Evolutionary conservation across 352 stramenopile genomes (phyloP).

Genomic region (Globisporangium apiculatum): DNA sequence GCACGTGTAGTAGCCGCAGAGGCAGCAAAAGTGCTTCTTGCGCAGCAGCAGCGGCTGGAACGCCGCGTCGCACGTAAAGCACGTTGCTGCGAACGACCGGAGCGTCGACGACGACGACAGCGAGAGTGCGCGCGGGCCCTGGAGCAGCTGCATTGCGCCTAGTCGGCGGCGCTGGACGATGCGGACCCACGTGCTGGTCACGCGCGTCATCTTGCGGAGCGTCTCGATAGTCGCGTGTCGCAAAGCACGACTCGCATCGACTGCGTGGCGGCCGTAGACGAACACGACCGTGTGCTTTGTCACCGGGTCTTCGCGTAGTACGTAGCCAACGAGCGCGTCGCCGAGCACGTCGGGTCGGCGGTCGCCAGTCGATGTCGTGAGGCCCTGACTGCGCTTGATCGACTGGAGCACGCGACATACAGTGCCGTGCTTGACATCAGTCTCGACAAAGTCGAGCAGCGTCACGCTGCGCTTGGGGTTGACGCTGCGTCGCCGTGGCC

Average conservation of each 20-base stretch:
- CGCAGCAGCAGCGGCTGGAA: slow-evolving; percentile 14
- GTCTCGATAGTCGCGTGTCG: slow-evolving; percentile 7
- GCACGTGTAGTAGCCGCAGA: slow-evolving; percentile 37
- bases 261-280: slow-evolving; percentile 8
- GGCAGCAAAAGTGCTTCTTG: slow-evolving; percentile 29
- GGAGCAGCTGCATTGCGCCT: slow-evolving; percentile 9
- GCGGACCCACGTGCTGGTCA: slow-evolving; percentile 12
- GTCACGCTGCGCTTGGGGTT: slow-evolving; percentile 10
- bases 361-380: slow-evolving; percentile 2
- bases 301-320: slow-evolving; percentile 17
- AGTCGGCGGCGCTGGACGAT: slow-evolving; percentile 19
- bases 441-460: slow-evolving; percentile 21
- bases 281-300: slow-evolving; percentile 18
- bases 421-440: slow-evolving; percentile 8
- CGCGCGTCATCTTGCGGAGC: slow-evolving; percentile 12
- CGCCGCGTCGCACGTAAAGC: slow-evolving; percentile 12
- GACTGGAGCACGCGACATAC: slow-evolving; percentile 12
- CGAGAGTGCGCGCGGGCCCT: neutral
- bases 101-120: slow-evolving; percentile 5
- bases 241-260: neutral
- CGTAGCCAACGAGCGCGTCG: slow-evolving; percentile 15
- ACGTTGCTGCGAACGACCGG: slow-evolving; percentile 9
- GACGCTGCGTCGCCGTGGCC: neutral
- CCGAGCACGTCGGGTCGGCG: slow-evolving; percentile 2
- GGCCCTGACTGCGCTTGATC: slow-evolving; percentile 3